phyloP scores from a whole-genome alignment of 2,329 filamentous ascomycete species.

The Colletotrichum spaethianum region DNA sequence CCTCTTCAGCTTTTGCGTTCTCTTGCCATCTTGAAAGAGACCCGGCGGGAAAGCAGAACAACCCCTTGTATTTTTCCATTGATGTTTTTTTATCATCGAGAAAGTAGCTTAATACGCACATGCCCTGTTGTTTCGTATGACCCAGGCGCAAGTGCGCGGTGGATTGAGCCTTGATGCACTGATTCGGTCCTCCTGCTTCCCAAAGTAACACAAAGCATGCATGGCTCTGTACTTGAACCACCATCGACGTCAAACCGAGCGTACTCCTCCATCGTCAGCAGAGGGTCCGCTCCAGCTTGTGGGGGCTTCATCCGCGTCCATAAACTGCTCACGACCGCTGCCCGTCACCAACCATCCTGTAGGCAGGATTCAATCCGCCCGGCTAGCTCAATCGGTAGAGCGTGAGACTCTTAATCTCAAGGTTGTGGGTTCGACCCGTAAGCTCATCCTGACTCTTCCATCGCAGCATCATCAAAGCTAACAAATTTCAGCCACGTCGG shows the following conservation, averaged over 20 bases:
- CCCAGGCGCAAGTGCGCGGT: background rate
- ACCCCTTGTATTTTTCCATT: too few relatives aligned
- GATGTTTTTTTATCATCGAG: background rate
- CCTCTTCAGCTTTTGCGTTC: background rate
- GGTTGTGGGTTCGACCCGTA: conserved; percentile 66
- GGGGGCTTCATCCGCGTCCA: background rate
- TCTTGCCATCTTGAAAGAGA: background rate
- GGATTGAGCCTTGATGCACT: background rate
- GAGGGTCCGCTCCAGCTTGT: background rate
- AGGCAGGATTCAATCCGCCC: conserved; percentile 51
- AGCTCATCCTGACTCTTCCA: background rate
- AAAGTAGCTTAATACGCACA: background rate
- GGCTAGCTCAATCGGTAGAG: conserved; percentile 81
- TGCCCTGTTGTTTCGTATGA: background rate
- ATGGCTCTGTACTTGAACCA: background rate
- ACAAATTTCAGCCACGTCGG: conserved; percentile 28
- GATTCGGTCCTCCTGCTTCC: background rate
- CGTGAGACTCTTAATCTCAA: conserved; percentile 79
- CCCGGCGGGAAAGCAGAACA: background rate
- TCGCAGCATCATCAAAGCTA: background rate
- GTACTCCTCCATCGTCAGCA: background rate
- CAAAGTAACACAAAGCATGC: background rate
- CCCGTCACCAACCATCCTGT: background rate
- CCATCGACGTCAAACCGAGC: background rate
- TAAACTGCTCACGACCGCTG: background rate